Conservation (phyloP, 495 filamentous ascomycete genomes). For the Lasiosphaeria miniovina region DNA sequence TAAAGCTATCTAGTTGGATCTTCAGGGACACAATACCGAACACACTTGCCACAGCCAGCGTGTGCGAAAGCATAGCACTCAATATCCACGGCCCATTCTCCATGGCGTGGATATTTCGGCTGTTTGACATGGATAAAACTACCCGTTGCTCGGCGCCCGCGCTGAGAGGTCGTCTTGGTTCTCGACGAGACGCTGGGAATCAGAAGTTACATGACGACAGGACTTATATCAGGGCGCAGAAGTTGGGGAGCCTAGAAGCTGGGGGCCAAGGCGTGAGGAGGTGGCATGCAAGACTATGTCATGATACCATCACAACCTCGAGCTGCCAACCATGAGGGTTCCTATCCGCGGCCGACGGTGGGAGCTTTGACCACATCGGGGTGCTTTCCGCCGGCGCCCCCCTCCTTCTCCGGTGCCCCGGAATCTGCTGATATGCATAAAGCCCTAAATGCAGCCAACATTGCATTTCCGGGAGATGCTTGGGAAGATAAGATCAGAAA, state of each 20-base stretch:
- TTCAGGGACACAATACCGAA: neutral
- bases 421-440: neutral
- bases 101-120: slow-evolving; percentile 38
- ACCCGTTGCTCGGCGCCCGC: slow-evolving; percentile 50
- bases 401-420: neutral
- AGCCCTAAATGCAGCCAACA: too few species aligned
- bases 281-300: neutral
- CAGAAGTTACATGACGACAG: slow-evolving; percentile 42
- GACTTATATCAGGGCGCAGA: too few species aligned
- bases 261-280: slow-evolving; percentile 2
- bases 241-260: too few species aligned
- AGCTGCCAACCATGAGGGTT: neutral
- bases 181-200: slow-evolving; percentile 46
- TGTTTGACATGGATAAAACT: slow-evolving; percentile 16
- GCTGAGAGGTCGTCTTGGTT: slow-evolving; percentile 46
- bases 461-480: neutral
- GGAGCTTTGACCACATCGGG: slow-evolving; percentile 5
- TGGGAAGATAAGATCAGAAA: neutral
- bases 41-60: slow-evolving; percentile 3
- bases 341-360: neutral
- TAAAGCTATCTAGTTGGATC: neutral
- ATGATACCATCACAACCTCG: neutral
- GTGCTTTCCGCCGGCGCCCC: neutral
- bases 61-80: neutral
- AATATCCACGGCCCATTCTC: slow-evolving; percentile 1